Evolutionary conservation across 129 eudicot species (phyloP).

Genomic region (Centaurea solstitialis): DNA sequence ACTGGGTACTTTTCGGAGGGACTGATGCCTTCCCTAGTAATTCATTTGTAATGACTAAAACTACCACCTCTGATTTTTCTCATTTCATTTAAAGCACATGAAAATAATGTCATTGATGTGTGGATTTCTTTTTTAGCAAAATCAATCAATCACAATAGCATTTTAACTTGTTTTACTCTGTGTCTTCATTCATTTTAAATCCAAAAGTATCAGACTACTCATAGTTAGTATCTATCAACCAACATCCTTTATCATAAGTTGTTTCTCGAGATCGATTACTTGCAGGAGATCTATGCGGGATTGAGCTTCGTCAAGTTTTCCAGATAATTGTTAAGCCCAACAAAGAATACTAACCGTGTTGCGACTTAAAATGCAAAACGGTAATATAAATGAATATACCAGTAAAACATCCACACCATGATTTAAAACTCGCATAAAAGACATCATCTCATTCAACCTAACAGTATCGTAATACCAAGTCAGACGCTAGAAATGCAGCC

Average conservation of each 20-base stretch:
- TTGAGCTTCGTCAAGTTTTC: not conserved
- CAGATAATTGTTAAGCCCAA: not conserved
- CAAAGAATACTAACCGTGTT: not conserved
- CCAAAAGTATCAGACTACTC: not conserved
- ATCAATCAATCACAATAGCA: not conserved
- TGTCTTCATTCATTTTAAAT: not conserved
- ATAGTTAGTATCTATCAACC: too few relatives aligned
- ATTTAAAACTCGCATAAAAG: not conserved
- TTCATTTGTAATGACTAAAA: too few relatives aligned
- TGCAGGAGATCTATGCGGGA: not conserved
- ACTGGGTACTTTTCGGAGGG: too few relatives aligned
- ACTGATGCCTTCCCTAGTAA: too few relatives aligned
- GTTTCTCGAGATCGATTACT: not conserved
- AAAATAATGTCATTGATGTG: not conserved
- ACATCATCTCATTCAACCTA: too few relatives aligned
- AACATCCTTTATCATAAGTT: too few relatives aligned
- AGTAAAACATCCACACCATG: not conserved
- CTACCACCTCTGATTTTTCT: too few relatives aligned
- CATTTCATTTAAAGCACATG: not conserved
- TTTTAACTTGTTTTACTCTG: not conserved
- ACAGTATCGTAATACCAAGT: not conserved
- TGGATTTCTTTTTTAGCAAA: not conserved
- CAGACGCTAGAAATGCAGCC: not conserved
- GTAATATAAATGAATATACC: not conserved
- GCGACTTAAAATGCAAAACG: not conserved